Percentiles rank a stretch among this genome's conserved stretches.
Conservation (phyloP, 768 basidiomycete genomes). For the Fomitopsis pulvina region DNA sequence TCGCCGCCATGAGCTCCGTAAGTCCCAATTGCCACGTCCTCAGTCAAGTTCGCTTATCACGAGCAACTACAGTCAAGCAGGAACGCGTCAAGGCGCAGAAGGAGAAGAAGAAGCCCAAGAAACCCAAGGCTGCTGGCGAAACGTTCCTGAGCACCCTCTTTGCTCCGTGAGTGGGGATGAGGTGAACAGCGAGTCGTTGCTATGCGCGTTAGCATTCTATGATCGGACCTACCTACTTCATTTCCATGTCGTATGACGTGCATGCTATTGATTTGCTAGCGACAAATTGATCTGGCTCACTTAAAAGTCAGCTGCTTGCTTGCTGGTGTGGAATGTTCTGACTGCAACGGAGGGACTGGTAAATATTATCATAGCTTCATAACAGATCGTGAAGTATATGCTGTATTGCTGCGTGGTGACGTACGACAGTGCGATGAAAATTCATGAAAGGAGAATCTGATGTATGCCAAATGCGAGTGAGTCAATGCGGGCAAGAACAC, state of each 20-base stretch:
- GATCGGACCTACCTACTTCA: background rate
- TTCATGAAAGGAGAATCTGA: too few species aligned
- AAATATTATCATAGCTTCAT: too few species aligned
- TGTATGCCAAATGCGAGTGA: too few species aligned
- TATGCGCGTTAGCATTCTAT: conserved; percentile 1
- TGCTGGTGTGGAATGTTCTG: too few species aligned
- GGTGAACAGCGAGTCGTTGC: background rate
- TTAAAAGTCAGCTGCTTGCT: too few species aligned
- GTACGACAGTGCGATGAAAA: too few species aligned
- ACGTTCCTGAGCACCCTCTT: conserved; percentile 81
- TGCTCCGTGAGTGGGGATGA: conserved; percentile 54
- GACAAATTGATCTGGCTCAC: too few species aligned
- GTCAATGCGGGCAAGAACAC: too few species aligned
- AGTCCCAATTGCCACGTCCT: conserved; percentile 27
- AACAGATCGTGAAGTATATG: background rate
- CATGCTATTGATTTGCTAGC: conserved; percentile 3
- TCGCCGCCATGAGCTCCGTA: conserved; percentile 83
- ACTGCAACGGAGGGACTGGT: too few species aligned
- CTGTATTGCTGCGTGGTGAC: too few species aligned
- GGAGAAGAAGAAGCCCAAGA: conserved; percentile 57
- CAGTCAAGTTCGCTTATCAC: background rate
- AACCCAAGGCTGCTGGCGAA: conserved; percentile 60
- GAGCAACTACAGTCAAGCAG: conserved; percentile 56
- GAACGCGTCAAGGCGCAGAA: conserved; percentile 62
- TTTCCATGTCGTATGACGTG: conserved; percentile 1